Percentiles rank a stretch among this genome's conserved stretches.
Evolutionary conservation across 768 basidiomycete species (phyloP).

Genomic region (Hygrophorus pudorinus): DNA sequence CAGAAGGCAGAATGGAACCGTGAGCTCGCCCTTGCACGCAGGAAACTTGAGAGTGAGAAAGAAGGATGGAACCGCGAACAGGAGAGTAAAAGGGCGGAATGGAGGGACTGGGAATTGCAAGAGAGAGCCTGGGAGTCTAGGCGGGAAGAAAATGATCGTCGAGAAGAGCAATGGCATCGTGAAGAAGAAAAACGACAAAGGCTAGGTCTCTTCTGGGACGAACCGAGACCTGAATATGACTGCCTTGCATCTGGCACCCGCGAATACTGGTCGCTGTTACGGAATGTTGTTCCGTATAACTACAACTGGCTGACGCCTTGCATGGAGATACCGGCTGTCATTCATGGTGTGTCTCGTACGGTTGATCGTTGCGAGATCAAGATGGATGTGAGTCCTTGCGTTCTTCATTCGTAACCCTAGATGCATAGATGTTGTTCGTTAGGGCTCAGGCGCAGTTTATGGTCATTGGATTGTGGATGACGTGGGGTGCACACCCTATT

Average conservation of each 20-base stretch:
- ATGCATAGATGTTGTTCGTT: background rate
- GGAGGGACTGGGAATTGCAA: background rate
- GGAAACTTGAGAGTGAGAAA: background rate
- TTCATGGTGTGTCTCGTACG: background rate
- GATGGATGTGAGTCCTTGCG: background rate
- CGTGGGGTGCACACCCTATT: background rate
- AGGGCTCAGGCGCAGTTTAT: background rate
- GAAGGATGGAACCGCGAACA: background rate
- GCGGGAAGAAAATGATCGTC: background rate
- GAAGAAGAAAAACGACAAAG: background rate
- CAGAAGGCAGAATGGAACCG: too few species aligned
- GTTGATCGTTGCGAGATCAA: background rate
- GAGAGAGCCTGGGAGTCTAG: background rate
- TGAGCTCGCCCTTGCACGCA: too few species aligned
- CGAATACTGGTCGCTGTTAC: background rate
- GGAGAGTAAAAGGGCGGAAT: background rate
- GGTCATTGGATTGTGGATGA: constrained; percentile 2
- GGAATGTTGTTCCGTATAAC: background rate
- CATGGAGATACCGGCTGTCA: background rate
- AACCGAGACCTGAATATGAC: background rate
- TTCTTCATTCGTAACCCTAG: background rate
- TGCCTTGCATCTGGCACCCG: background rate
- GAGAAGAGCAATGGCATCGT: constrained; percentile 3
- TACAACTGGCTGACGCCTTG: constrained; percentile 3
- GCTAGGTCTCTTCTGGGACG: constrained; percentile 1